phyloP scores from a whole-genome alignment of 441 rosid species.

The Adansonia rubrostipa region DNA sequence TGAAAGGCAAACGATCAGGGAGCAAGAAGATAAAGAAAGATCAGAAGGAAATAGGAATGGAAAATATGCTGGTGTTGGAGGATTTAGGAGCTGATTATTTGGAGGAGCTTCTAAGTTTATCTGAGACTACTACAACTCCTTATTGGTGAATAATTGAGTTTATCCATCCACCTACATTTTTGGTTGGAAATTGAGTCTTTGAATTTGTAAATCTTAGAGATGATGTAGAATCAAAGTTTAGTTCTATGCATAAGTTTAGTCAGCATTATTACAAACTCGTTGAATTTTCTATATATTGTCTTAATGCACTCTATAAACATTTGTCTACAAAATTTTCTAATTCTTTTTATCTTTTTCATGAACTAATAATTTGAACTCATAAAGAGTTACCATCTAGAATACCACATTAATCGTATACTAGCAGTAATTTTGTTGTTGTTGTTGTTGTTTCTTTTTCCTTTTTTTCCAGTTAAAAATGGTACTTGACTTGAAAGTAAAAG shows the following conservation, averaged over 20 bases:
- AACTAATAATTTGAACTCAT: neutral
- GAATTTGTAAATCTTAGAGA: neutral
- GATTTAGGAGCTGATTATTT: conserved; percentile 54
- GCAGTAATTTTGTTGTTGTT: neutral
- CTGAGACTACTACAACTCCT: conserved; percentile 8
- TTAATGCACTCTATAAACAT: neutral
- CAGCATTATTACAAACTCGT: neutral
- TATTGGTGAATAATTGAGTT: conserved; percentile 12
- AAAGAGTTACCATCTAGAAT: neutral
- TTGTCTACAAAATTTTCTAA: neutral
- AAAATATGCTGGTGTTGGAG: conserved; percentile 44
- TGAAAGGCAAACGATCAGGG: conserved; percentile 35
- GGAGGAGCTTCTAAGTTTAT: conserved; percentile 44
- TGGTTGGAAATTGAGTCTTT: conserved; percentile 8
- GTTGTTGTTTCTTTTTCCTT: too few relatives aligned
- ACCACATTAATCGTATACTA: neutral
- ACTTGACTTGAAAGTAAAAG: neutral
- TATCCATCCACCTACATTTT: neutral
- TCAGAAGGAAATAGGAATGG: conserved; percentile 25
- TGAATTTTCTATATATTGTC: neutral
- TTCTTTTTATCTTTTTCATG: neutral
- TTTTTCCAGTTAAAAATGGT: neutral
- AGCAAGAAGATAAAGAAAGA: conserved; percentile 44
- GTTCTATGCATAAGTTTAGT: neutral
- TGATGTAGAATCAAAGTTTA: neutral